Base-by-base conservation (phyloP, 73 alveolate species). In the Diophrys sp. region DNA sequence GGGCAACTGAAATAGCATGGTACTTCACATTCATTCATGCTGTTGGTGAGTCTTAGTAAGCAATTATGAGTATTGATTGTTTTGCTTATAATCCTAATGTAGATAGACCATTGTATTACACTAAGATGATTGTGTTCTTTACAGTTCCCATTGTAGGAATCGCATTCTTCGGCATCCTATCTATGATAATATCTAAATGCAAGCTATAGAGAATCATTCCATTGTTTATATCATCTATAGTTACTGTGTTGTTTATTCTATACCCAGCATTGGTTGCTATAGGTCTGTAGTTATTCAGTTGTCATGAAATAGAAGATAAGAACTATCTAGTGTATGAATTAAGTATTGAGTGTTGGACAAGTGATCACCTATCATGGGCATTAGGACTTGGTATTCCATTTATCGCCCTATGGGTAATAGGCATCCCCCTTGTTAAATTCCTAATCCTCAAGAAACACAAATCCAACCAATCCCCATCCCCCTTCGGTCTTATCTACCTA, bases 311-410 rank as follows among this genome's bases (percentile, higher is more conserved):
- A 11, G 62, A 44, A 44, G 81, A 81, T n/a, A 69, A 70, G 27
- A 53, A 70, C n/a, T 79, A 31, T 27, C 76, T 79, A 1, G 88
- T 79, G 31, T 18, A 68, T 1, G 88, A 79, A 26, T 29, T 79
- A 79, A 28, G 62, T 18, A 62, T 74, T 23, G 29, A 82, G 67
- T 82, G 90, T 80, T 82, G 90, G 90, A 2, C 80, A 14, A 78
- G 62, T n/a, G 11, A 28, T 23, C 90, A 82, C 32, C 29, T 25
- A 1, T 23, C 73, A 28, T 82, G 77, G 62, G 79, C 84, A 23
- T 31, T 29, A 32, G 67, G 84, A 31, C 34, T 74, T 23, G 90
- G 90, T 0, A 66, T 82, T 29, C 83, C 84, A 1, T 72, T 74
- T 23, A 56, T 74, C 11, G 2, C 74, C 0, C 31, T 82, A 1